Evolutionary conservation across 2,329 filamentous ascomycete species (phyloP), one percentile per base, ranked within the genome.

Genomic region (Diaporthe amygdali): DNA sequence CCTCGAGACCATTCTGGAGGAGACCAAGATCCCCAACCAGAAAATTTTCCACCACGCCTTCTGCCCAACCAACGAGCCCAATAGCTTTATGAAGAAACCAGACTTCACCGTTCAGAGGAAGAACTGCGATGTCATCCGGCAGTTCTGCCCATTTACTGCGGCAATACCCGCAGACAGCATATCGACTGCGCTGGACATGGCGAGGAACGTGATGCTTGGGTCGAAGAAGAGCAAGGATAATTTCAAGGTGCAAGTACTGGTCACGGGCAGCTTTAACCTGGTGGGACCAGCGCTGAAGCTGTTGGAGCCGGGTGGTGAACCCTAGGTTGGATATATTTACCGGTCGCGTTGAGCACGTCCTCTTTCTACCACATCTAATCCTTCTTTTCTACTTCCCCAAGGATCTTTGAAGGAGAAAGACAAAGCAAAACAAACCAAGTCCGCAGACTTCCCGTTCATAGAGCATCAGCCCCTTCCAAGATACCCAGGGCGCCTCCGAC

Each of bases 181-280:
- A 30, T 49, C 56, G 22, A 66, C 69, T 14, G 72, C 72, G 30
- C 59, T 73, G 7, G 70, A 67, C 22, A 52, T 72, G 44, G 44
- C 66, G 44, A 69, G 52, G 51, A 46, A 34, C n/a, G 25, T 70
- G 4, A 56, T 75, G 15, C 39, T 41, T 2, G 63, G 64, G 39
- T 47, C 68, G 1, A 56, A 51, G 34, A 68, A 75, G 27, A 71
- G 34, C 49, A 39, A 75, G 54, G 61, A 52, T n/a, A 59, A 63
- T 17, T 49, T 72, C 56, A 73, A 76, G 41, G 76, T 78, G 34
- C 71, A 79, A 54, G 78, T 72, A 7, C 59, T 91, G 32, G 83
- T 91, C 61, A 92, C 90, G 4, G 90, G 90, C 2, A 92, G 90
- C 77, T 79, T 92, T 73, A 89, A 92, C 78, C 82, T 92, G 1